Percentiles rank a stretch among this genome's conserved stretches.
These are phyloP conservation scores for Aureobasidium sp. DNA, from an alignment of 2,329 filamentous ascomycete genomes.

Conservation along the genomic window DNA sequence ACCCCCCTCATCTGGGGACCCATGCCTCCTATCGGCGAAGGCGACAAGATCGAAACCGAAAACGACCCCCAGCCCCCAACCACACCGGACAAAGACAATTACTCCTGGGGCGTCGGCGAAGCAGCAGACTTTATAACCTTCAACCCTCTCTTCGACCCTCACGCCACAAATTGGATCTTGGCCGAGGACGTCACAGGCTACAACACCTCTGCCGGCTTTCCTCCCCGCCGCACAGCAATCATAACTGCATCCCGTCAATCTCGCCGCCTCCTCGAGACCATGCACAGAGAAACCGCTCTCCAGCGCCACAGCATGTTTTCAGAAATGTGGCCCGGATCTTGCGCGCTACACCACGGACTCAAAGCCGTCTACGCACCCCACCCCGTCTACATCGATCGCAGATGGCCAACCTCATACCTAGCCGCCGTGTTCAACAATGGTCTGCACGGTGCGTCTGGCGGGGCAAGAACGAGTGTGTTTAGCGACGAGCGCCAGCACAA, in stretches of 20 bases:
- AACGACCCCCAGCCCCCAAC: conserved; percentile 48
- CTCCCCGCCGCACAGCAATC: conserved; percentile 63
- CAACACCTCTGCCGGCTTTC: conserved; percentile 45
- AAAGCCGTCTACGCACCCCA: conserved; percentile 65
- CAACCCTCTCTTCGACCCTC: conserved; percentile 68
- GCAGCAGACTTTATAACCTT: conserved; percentile 70
- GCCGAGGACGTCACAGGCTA: conserved; percentile 65
- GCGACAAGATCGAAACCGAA: conserved; percentile 44
- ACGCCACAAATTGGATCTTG: conserved; percentile 66
- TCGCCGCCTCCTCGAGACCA: conserved; percentile 58
- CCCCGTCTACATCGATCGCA: conserved; percentile 50
- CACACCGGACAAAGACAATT: conserved; percentile 48
- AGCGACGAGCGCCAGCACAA: conserved; percentile 47
- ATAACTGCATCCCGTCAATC: conserved; percentile 65
- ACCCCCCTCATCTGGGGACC: conserved; percentile 46
- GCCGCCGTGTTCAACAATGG: conserved; percentile 52
- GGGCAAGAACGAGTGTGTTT: conserved; percentile 43
- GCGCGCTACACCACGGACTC: conserved; percentile 67
- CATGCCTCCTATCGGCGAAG: conserved; percentile 33
- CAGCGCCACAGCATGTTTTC: conserved; percentile 66
- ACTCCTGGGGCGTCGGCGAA: conserved; percentile 62
- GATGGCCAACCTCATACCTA: conserved; percentile 49
- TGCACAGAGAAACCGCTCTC: conserved; percentile 68
- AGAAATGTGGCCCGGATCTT: conserved; percentile 69
- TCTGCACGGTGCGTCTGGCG: conserved; percentile 44